Conservation (phyloP, 2,329 filamentous ascomycete species). For the Neofusicoccum laricinum region DNA sequence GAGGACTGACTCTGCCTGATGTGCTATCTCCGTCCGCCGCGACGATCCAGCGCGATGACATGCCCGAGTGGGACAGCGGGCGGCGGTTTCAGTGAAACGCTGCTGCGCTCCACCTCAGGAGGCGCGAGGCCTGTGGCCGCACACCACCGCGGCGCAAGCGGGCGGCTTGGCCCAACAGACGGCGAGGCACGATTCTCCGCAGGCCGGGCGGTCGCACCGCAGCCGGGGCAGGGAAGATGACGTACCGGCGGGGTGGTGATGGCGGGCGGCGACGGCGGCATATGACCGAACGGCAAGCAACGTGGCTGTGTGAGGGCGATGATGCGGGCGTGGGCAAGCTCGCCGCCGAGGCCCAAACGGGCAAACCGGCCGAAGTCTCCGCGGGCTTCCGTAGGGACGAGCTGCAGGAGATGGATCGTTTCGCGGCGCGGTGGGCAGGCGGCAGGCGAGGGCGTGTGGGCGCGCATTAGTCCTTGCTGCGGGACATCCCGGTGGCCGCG, state of each 20-base stretch:
- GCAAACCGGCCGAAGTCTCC: conserved; percentile 10
- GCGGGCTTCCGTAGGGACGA: not conserved
- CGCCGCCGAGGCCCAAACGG: not conserved
- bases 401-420: conserved; percentile 12
- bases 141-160: not conserved
- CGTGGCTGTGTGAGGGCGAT: conserved; percentile 13
- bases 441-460: not conserved
- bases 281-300: conserved; percentile 10
- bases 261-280: not conserved
- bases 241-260: conserved; percentile 6
- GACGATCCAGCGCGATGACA: not conserved
- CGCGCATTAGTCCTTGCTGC: not conserved
- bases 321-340: not conserved
- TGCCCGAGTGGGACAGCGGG: conserved; percentile 10
- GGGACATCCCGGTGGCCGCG: not conserved
- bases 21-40: conserved; percentile 1
- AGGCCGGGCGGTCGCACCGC: not conserved
- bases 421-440: not conserved
- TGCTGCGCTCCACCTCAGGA: conserved; percentile 7
- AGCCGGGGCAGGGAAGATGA: conserved; percentile 13
- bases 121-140: not conserved
- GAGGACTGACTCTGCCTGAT: conserved; percentile 2
- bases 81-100: conserved; percentile 11
- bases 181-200: too few relatives aligned
- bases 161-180: too few relatives aligned